Base-by-base conservation (phyloP, 1,284 basidiomycete species). In the Afroboletus lepidellus region DNA sequence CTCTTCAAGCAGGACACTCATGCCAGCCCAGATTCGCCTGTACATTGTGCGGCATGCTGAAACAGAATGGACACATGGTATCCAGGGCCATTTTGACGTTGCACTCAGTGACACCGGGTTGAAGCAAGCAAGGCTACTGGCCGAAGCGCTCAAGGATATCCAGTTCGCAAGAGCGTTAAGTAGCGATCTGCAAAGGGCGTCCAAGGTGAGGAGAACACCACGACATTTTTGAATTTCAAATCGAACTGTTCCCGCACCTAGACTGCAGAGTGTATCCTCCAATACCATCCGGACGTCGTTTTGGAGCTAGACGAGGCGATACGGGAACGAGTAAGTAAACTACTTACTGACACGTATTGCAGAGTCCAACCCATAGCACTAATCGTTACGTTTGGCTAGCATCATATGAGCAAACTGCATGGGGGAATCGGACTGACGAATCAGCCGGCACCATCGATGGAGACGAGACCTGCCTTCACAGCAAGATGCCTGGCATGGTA, bases 1-100 rank as follows among this genome's bases (percentile, higher is more conserved):
- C n/a, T n/a, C n/a, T n/a, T n/a, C n/a, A n/a, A n/a, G n/a, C n/a
- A n/a, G n/a, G n/a, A n/a, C n/a, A n/a, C n/a, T n/a, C n/a, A 66
- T 65, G 63, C 51, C 55, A 29, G 48, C 67, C 45, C 51, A 57
- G 42, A 69, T 74, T 32, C 72, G 72, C 41, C 61, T 90, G 36
- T 87, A 84, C 64, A 71, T 90, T 53, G 77, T 90, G 41, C 80
- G 87, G 41, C 88, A 90, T 60, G 88, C 86, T 30, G 87, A 90
- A 71, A 90, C 87, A 27, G 75, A 81, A 44, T 81, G 78, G 62
- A 66, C 71, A 11, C 72, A 73, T 24, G 80, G 86, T 53, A 78
- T 88, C 43, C 87, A 90, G 72, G 87, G 88, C 39, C 87, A 90
- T 5, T 60, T 80, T 52, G 84, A 90, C 67, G 83, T 83, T 13